These are phyloP conservation scores for Blepharisma undulans DNA, from an alignment of 169 alveolate species.

Conservation along the genomic window DNA sequence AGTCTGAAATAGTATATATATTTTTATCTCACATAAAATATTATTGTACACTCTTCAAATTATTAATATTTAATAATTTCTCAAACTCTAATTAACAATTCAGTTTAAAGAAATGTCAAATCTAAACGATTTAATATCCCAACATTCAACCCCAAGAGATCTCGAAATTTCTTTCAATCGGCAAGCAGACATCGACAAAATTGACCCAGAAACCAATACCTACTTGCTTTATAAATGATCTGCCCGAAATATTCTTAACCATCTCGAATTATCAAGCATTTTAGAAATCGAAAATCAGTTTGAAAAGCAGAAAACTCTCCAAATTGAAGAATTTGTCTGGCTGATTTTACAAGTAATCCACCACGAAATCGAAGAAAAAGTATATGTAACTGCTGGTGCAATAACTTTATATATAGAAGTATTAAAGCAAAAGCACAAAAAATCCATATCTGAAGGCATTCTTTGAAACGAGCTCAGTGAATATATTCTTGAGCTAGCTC, in stretches of 20 bases:
- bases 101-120: neutral
- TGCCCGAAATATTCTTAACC: neutral
- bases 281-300: neutral
- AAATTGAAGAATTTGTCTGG: neutral
- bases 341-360: neutral
- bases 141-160: neutral
- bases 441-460: neutral
- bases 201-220: neutral
- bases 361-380: neutral
- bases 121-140: neutral
- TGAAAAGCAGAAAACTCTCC: neutral
- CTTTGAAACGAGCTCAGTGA: neutral
- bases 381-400: neutral
- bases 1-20: no score
- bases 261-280: neutral
- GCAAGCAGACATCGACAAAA: neutral
- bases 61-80: neutral
- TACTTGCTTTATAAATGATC: neutral
- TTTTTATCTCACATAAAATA: neutral
- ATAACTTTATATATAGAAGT: neutral
- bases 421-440: neutral
- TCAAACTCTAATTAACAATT: neutral
- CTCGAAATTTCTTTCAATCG: neutral
- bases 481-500: neutral
- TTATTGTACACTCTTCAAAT: no score